Conservation (phyloP, 2,329 filamentous ascomycete genomes). For the Ophiostoma triangulosporum region DNA sequence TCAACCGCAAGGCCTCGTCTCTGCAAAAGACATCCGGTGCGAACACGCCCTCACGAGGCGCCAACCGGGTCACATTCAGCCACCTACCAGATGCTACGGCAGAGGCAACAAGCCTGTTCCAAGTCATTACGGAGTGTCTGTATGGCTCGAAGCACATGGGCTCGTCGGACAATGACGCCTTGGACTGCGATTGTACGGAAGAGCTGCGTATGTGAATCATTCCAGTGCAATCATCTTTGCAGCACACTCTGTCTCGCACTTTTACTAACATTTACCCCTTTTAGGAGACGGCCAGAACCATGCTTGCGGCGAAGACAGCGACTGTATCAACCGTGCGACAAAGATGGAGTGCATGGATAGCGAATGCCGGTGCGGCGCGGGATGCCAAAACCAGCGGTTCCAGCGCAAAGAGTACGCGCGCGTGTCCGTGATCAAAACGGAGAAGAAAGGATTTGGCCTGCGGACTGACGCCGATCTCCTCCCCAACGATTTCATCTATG, state of each 20-base stretch:
- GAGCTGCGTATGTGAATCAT: conserved; percentile 68
- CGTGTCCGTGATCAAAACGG: conserved; percentile 92
- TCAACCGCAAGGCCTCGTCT: conserved; percentile 53
- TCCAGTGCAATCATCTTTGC: not conserved
- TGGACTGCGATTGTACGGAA: conserved; percentile 91
- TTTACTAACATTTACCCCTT: conserved; percentile 10
- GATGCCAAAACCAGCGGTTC: conserved; percentile 91
- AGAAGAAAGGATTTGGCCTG: conserved; percentile 93
- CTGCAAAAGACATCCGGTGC: conserved; percentile 23
- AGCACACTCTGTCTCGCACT: not conserved
- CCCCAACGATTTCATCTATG: conserved; percentile 85
- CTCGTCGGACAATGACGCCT: conserved; percentile 72
- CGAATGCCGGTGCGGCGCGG: conserved; percentile 74
- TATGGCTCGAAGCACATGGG: conserved; percentile 90
- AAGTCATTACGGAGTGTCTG: conserved; percentile 69
- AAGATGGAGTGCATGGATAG: conserved; percentile 87
- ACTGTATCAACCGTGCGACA: conserved; percentile 96
- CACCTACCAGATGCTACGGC: conserved; percentile 66
- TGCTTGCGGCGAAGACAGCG: conserved; percentile 89
- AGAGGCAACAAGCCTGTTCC: conserved; percentile 64
- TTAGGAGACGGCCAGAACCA: conserved; percentile 53
- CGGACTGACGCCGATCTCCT: conserved; percentile 66
- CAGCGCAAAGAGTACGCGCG: conserved; percentile 78
- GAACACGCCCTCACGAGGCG: not conserved
- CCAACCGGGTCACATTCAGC: conserved; percentile 41